Evolutionary conservation across 495 filamentous ascomycete species (phyloP).

Genomic region (Chaetomidium leptoderma): DNA sequence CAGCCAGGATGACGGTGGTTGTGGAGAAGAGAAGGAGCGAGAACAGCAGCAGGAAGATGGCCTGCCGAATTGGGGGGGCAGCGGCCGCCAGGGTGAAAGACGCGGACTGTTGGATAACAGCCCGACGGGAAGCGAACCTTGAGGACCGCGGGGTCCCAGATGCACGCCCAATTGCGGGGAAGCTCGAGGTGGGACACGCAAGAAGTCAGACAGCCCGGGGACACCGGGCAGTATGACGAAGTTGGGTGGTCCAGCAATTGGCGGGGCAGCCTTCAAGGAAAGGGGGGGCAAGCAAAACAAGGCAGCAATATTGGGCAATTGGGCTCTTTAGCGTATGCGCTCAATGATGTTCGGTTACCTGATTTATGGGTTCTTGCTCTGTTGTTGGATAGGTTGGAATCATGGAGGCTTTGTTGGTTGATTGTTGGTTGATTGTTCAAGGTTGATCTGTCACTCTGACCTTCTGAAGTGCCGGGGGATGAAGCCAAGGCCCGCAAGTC

Average conservation of each 20-base stretch:
- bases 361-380: no score
- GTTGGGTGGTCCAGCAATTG: not conserved
- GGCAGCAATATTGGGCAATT: not conserved
- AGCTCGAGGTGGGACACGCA: not conserved
- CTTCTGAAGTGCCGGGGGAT: not conserved
- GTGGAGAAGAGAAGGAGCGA: slow-evolving; percentile 58
- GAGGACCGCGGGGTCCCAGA: slow-evolving; percentile 8
- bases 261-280: no score
- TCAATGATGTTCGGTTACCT: no score
- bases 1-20: slow-evolving; percentile 72
- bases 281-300: not conserved
- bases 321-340: no score
- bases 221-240: not conserved
- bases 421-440: no score
- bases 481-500: not conserved
- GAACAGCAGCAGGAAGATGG: slow-evolving; percentile 48
- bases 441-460: not conserved
- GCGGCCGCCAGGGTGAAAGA: slow-evolving; percentile 41
- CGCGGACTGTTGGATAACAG: not conserved
- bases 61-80: slow-evolving; percentile 35
- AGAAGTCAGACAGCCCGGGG: not conserved
- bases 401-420: no score
- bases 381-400: not conserved
- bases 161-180: slow-evolving; percentile 1
- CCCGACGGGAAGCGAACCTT: not conserved